Evolutionary conservation across 805 yeast genomes (phyloP).

Genomic region (Metschnikowia anglica): DNA sequence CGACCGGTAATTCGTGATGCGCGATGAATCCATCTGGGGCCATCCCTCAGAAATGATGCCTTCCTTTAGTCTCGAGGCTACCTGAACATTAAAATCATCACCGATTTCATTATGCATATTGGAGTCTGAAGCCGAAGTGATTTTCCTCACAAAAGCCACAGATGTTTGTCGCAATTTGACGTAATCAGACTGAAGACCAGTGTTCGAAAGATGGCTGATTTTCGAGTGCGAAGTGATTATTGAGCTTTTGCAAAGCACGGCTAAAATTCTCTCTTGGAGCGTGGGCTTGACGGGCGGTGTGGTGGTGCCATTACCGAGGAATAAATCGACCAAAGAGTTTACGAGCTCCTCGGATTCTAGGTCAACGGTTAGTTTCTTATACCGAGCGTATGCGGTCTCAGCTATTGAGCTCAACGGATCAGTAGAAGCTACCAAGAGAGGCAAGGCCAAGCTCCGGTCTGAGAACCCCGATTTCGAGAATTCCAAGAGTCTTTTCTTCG

Average conservation of each 20-base stretch:
- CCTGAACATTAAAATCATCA: conserved; percentile 33
- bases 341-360: conserved; percentile 50
- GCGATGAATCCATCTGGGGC: conserved; percentile 46
- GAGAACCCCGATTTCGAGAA: conserved; percentile 44
- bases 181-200: conserved; percentile 60
- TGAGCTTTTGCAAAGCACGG: conserved; percentile 51
- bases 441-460: conserved; percentile 40
- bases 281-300: conserved; percentile 54
- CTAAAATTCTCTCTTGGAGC: conserved; percentile 57
- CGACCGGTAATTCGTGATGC: conserved; percentile 36
- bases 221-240: conserved; percentile 43
- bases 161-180: conserved; percentile 54
- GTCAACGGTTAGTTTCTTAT: conserved; percentile 52
- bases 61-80: conserved; percentile 54
- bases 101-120: background rate
- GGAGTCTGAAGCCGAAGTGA: conserved; percentile 28
- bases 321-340: conserved; percentile 45
- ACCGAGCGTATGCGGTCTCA: conserved; percentile 50
- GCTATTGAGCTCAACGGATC: conserved; percentile 58
- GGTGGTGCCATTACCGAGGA: conserved; percentile 45
- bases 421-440: conserved; percentile 61
- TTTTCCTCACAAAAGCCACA: conserved; percentile 65
- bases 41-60: conserved; percentile 58
- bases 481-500: conserved; percentile 32
- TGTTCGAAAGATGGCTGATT: conserved; percentile 51